Conservation (phyloP, 768 basidiomycete species). For the Kwoniella europaea region DNA sequence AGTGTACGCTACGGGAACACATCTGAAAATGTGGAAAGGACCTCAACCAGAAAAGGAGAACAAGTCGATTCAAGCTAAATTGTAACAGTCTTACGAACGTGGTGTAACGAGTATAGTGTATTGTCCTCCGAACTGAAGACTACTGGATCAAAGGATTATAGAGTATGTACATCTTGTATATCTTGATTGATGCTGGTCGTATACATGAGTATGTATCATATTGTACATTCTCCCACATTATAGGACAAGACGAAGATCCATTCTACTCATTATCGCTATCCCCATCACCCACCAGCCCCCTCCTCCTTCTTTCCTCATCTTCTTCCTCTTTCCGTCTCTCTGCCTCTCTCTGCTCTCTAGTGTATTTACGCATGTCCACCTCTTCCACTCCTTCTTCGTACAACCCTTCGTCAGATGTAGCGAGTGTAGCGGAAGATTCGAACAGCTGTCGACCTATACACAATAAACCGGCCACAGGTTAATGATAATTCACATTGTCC, state of each 20-base stretch:
- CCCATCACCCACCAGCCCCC: slow-evolving; percentile 35
- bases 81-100: background rate
- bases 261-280: slow-evolving; percentile 43
- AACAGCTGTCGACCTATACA: slow-evolving; percentile 84
- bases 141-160: too few relatives aligned
- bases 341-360: slow-evolving; percentile 66
- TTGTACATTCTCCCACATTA: too few relatives aligned
- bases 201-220: too few relatives aligned
- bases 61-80: background rate
- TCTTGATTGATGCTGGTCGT: too few relatives aligned
- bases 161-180: too few relatives aligned
- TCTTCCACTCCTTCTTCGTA: slow-evolving; percentile 80
- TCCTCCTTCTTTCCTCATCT: slow-evolving; percentile 64
- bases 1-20: slow-evolving; percentile 25
- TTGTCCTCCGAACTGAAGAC: background rate
- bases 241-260: too few relatives aligned
- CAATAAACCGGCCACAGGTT: too few relatives aligned
- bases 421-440: slow-evolving; percentile 75
- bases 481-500: too few relatives aligned
- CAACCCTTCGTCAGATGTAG: slow-evolving; percentile 73
- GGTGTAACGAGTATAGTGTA: background rate
- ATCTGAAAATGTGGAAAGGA: slow-evolving; percentile 39
- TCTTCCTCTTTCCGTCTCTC: slow-evolving; percentile 65
- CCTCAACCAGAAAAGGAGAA: background rate
- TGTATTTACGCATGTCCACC: slow-evolving; percentile 88